phyloP scores from a whole-genome alignment of 139 green algal species.

The Coccomyxa sp. region DNA sequence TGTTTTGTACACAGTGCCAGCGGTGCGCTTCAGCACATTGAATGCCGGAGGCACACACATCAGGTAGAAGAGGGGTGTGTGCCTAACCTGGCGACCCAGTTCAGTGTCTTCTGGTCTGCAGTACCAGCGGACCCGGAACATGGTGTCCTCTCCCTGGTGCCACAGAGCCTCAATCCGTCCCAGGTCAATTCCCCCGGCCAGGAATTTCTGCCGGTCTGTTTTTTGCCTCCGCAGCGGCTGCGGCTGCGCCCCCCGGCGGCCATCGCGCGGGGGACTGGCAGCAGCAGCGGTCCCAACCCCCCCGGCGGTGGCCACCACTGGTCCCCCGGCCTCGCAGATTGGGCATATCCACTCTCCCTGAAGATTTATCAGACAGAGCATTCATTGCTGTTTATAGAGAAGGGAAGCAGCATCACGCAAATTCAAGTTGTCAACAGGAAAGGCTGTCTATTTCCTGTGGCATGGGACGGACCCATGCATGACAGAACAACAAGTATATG shows the following conservation, averaged over 20 bases:
- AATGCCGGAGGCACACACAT: not conserved
- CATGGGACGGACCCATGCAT: not conserved
- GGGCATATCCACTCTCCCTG: constrained; percentile 73
- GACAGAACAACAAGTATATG: not conserved
- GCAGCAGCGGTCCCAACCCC: not conserved
- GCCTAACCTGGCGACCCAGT: constrained; percentile 58
- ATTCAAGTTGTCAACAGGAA: not conserved
- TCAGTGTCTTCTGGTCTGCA: constrained; percentile 80
- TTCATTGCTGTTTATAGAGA: not conserved
- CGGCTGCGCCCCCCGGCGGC: not conserved
- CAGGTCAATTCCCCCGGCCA: constrained; percentile 43
- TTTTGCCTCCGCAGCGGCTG: constrained; percentile 31
- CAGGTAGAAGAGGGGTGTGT: not conserved
- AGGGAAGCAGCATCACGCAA: not conserved
- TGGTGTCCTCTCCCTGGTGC: constrained; percentile 10
- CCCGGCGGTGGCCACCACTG: constrained; percentile 29
- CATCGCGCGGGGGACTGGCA: not conserved
- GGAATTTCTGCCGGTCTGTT: constrained; percentile 42
- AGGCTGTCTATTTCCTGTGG: not conserved
- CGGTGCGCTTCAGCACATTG: not conserved
- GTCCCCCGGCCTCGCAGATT: constrained; percentile 33
- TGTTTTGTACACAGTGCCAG: not conserved
- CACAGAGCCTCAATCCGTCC: constrained; percentile 47
- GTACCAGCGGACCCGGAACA: constrained; percentile 62
- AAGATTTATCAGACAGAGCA: not conserved